These are phyloP conservation scores for Cordyceps fumosorosea DNA, from an alignment of 2,329 filamentous ascomycete genomes.

Conservation along the genomic window DNA sequence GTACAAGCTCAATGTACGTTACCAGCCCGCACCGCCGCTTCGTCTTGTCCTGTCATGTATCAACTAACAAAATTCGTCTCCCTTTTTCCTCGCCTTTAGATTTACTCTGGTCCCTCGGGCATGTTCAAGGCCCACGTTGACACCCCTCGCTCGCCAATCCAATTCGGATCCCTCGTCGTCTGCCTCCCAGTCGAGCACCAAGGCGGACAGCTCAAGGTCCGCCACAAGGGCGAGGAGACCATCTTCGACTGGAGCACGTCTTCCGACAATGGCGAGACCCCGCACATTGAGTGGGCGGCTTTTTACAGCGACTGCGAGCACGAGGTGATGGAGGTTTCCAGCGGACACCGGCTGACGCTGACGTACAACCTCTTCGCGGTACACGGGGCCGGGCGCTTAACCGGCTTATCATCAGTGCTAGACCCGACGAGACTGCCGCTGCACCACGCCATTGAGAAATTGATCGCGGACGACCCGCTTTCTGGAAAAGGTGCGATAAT, in stretches of 20 bases:
- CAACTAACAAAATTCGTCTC: not conserved
- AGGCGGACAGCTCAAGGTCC: constrained; percentile 38
- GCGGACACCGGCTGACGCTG: constrained; percentile 48
- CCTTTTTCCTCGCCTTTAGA: constrained; percentile 24
- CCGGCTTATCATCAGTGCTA: constrained; percentile 1
- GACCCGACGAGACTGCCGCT: constrained; percentile 7
- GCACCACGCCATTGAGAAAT: not conserved
- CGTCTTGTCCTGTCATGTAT: not conserved
- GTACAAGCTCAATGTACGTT: constrained; percentile 48
- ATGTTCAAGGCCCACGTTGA: constrained; percentile 47
- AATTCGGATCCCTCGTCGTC: constrained; percentile 49
- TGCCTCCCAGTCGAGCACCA: constrained; percentile 34
- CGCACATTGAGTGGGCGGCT: constrained; percentile 37
- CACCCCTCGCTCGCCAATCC: constrained; percentile 39
- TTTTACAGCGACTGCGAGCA: constrained; percentile 50
- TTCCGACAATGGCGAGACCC: constrained; percentile 16
- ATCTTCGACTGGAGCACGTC: constrained; percentile 34
- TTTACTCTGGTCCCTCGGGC: constrained; percentile 45
- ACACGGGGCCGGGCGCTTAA: constrained; percentile 19
- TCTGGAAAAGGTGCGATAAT: not conserved
- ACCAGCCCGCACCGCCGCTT: not conserved
- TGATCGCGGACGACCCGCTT: not conserved
- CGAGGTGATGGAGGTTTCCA: constrained; percentile 41
- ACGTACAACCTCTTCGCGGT: constrained; percentile 51
- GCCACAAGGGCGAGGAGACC: constrained; percentile 30